Percentiles rank a stretch among this genome's conserved stretches.
Evolutionary conservation across 106 monocot genomes (phyloP).

Genomic region (Chionographis japonica): DNA sequence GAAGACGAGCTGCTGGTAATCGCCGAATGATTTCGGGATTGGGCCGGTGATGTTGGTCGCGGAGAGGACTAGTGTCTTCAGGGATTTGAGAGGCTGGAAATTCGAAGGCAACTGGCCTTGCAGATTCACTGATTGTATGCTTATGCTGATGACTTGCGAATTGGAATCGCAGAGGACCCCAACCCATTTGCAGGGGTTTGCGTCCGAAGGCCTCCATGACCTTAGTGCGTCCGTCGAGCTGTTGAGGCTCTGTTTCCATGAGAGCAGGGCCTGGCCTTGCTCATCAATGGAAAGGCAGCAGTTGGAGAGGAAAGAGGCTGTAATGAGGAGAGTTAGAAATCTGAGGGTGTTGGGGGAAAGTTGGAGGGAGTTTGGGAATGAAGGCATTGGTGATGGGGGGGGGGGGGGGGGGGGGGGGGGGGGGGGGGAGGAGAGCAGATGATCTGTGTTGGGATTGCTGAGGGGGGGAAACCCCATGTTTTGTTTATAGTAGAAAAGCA

Average conservation of each 20-base stretch:
- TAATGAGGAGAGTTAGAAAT: constrained; percentile 10
- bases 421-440: not conserved
- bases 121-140: constrained; percentile 36
- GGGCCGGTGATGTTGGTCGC: constrained; percentile 76
- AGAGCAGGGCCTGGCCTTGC: constrained; percentile 72
- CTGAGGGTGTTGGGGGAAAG: constrained; percentile 1
- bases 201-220: constrained; percentile 65
- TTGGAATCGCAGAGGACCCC: constrained; percentile 64
- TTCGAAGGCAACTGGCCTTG: constrained; percentile 67
- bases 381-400: constrained; percentile 15
- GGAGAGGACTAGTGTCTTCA: constrained; percentile 57
- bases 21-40: constrained; percentile 62
- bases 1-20: constrained; percentile 28
- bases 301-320: constrained; percentile 15
- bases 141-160: constrained; percentile 37
- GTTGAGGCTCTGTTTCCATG: constrained; percentile 66
- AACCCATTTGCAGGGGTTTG: constrained; percentile 69
- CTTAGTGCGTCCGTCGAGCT: constrained; percentile 25
- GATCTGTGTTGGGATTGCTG: constrained; percentile 67
- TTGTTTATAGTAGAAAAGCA: constrained; percentile 69
- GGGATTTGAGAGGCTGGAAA: constrained; percentile 45
- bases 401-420: not conserved
- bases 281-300: constrained; percentile 44
- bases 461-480: constrained; percentile 68
- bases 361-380: constrained; percentile 6